Base-by-base conservation (phyloP, 2,329 filamentous ascomycete genomes). In the Colletotrichum liaoningense region DNA sequence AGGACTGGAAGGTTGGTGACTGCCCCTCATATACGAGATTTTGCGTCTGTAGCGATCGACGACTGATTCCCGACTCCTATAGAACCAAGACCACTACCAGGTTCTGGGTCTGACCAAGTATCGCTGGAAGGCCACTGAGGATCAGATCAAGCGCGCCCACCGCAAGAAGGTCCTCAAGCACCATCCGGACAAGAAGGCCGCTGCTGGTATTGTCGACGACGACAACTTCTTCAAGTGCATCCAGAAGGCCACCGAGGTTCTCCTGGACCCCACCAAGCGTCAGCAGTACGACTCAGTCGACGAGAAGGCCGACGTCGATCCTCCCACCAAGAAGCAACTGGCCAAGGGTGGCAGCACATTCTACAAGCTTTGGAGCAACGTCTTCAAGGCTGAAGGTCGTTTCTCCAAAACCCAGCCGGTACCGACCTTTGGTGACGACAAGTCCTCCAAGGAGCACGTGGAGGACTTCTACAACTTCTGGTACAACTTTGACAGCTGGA, bases 221-320 rank as follows among this genome's bases (percentile, higher is more conserved):
- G 97, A 99, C 84, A 94, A 94, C 84, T 99, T 99, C 89, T 99
- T 99, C 93, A 99, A 99, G 90, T 99, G 97, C 86, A 99, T 99
- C 84, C 97, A 99, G 84, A 98, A 98, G 86, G 97, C 97, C 71
- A 96, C 93, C 79, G 97, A 99, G 80, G 90, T 98, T 65, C 93
- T 99, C 22, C 90, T 95, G 68, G 97, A 99, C 87, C 97, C 97
- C 64, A 89, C 92, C 83, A 97, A 95, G 87, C 94, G 97, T 75
- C 93, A 95, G 72, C 97, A 99, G 86, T 99, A 93, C 86, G 97
- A 99, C 85, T 98, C 95, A 2, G 95, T 98, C 74, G 97, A 99
- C 80, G 95, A 98, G 85, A 92, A 91, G 78, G 97, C 97, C 75
- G 94, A 99, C 72, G 93, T 98, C 72, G 94, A 97, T 80, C 94